Percentiles rank a stretch among this genome's conserved stretches.
Evolutionary conservation across 1,284 basidiomycete species (phyloP).

Genomic region (Ustilago tritici): DNA sequence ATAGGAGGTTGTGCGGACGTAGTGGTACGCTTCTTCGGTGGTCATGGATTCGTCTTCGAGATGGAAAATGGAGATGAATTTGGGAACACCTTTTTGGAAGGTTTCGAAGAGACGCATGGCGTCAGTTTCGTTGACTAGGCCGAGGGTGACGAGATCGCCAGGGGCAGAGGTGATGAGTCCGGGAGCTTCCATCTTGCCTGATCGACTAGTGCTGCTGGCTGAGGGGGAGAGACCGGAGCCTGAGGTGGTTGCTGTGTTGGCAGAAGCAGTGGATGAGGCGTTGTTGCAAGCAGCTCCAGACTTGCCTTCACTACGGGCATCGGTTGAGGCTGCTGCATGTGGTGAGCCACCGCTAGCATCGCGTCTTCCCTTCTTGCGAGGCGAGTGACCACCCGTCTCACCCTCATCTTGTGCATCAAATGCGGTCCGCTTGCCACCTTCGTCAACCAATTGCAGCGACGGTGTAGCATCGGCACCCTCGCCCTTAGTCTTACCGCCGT

Average conservation of each 20-base stretch:
- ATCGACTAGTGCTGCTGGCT: constrained; percentile 15
- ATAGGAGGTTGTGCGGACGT: constrained; percentile 84
- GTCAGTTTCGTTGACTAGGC: constrained; percentile 80
- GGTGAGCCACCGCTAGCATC: constrained; percentile 23
- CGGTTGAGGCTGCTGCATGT: not conserved
- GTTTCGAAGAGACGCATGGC: constrained; percentile 72
- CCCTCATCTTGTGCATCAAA: constrained; percentile 12
- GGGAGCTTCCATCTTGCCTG: constrained; percentile 50
- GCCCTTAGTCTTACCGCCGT: constrained; percentile 1
- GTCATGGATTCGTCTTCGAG: constrained; percentile 92
- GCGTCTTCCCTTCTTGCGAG: constrained; percentile 34
- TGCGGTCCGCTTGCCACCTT: constrained; percentile 25
- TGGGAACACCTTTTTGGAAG: constrained; percentile 71
- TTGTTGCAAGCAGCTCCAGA: constrained; percentile 7
- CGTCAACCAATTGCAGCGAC: constrained; percentile 31
- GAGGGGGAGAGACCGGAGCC: constrained; percentile 27
- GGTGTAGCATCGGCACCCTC: constrained; percentile 12
- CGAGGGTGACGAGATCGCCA: constrained; percentile 46
- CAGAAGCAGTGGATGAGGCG: constrained; percentile 1
- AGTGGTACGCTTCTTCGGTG: constrained; percentile 76
- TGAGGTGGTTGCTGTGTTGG: not conserved
- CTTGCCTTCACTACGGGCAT: constrained; percentile 8
- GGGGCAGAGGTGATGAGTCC: constrained; percentile 29
- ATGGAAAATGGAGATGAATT: constrained; percentile 94
- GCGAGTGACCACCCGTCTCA: constrained; percentile 11